Evolutionary conservation across 139 green algal species (phyloP).

Genomic region (Parachlorella kessleri): DNA sequence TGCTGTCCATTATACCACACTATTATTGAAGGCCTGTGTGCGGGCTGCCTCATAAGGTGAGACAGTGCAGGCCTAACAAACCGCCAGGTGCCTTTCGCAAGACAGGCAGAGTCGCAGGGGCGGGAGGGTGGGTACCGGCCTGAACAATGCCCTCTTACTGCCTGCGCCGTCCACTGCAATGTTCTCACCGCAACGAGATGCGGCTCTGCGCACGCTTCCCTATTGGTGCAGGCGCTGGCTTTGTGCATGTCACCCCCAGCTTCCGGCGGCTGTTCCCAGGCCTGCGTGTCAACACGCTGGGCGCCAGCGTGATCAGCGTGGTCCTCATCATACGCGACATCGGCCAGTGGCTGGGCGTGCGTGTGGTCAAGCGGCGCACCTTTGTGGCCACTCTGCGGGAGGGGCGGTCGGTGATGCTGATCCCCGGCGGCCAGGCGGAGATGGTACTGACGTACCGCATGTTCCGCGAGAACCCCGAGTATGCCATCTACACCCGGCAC

Average conservation of each 20-base stretch:
- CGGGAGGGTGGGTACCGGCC: too few species aligned
- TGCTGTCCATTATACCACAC: too few species aligned
- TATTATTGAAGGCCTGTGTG: too few species aligned
- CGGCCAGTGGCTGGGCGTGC: slow-evolving; percentile 17
- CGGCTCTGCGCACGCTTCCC: too few species aligned
- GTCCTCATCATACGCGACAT: slow-evolving; percentile 37
- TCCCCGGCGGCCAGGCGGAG: slow-evolving; percentile 77
- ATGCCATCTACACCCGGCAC: slow-evolving; percentile 50
- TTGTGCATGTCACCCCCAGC: slow-evolving; percentile 65
- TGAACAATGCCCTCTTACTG: too few species aligned
- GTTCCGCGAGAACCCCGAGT: slow-evolving; percentile 29
- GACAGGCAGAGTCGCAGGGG: too few species aligned
- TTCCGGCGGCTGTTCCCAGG: slow-evolving; percentile 51
- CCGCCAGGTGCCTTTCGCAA: too few species aligned
- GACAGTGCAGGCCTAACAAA: too few species aligned
- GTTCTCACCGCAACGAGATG: too few species aligned
- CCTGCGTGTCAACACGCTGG: slow-evolving; percentile 55
- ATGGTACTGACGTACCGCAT: slow-evolving; percentile 29
- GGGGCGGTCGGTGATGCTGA: slow-evolving; percentile 69
- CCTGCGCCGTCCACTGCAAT: too few species aligned
- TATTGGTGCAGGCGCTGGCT: slow-evolving; percentile 68
- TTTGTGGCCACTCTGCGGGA: slow-evolving; percentile 71
- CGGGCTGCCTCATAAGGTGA: too few species aligned
- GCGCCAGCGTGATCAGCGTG: slow-evolving; percentile 64
- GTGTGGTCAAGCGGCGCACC: slow-evolving; percentile 62